Percentiles rank a stretch among this genome's conserved stretches.
Conservation (phyloP, 1,284 basidiomycete species). For the Ganoderma boninense region DNA sequence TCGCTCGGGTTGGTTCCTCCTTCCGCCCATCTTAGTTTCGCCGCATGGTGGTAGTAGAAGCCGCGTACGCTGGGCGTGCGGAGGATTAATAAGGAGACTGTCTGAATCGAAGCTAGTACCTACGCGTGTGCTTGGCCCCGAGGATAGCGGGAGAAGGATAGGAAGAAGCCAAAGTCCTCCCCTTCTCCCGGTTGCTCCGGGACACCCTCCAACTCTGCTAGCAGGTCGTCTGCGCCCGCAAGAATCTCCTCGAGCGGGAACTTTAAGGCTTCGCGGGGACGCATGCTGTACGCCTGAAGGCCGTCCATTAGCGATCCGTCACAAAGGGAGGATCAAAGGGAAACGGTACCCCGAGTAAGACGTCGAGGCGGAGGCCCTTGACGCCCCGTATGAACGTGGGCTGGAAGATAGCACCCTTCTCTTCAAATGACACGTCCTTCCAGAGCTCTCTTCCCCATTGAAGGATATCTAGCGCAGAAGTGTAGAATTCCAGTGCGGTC, state of each 20-base stretch:
- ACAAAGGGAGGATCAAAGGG: background rate
- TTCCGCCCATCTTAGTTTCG: background rate
- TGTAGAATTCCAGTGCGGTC: slow-evolving; percentile 29
- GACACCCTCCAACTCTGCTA: slow-evolving; percentile 37
- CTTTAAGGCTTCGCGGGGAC: slow-evolving; percentile 29
- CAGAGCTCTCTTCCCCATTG: slow-evolving; percentile 49
- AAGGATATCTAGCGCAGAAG: slow-evolving; percentile 46
- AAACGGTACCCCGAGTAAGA: slow-evolving; percentile 42
- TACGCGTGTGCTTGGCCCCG: slow-evolving; percentile 48
- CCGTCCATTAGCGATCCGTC: background rate
- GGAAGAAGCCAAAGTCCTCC: slow-evolving; percentile 36
- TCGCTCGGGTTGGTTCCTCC: background rate
- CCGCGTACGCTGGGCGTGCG: slow-evolving; percentile 40
- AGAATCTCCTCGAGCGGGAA: slow-evolving; percentile 39
- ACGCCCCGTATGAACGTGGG: slow-evolving; percentile 44
- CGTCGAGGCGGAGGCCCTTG: slow-evolving; percentile 41
- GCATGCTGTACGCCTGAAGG: slow-evolving; percentile 22
- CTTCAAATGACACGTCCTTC: slow-evolving; percentile 41
- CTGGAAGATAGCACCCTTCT: slow-evolving; percentile 45
- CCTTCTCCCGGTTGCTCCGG: slow-evolving; percentile 9
- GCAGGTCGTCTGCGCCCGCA: slow-evolving; percentile 40
- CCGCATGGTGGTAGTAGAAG: slow-evolving; percentile 42
- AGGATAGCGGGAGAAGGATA: slow-evolving; percentile 48
- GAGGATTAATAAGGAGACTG: background rate
- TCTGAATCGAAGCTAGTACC: slow-evolving; percentile 17